Conservation (phyloP, 2,329 filamentous ascomycete genomes). For the Chaetomium strumarium region DNA sequence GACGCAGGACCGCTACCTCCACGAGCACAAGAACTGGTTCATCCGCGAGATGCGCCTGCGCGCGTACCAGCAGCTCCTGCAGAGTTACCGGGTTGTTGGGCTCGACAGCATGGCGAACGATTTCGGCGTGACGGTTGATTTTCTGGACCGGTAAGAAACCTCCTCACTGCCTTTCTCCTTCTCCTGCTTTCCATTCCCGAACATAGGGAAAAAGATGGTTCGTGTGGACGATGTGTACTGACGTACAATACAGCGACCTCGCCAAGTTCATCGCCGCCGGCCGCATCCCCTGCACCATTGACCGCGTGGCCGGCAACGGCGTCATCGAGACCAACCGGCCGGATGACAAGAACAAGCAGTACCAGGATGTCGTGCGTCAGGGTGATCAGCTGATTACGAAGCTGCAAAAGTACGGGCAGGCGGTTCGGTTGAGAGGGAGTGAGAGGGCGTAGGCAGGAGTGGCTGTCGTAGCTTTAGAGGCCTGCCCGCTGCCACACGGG, state of each 20-base stretch:
- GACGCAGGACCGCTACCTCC: slow-evolving; percentile 87
- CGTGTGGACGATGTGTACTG: neutral
- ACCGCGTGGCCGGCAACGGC: slow-evolving; percentile 91
- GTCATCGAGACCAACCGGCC: slow-evolving; percentile 97
- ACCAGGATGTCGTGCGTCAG: slow-evolving; percentile 95
- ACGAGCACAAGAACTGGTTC: slow-evolving; percentile 95
- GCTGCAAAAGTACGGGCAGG: slow-evolving; percentile 97
- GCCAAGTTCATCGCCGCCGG: slow-evolving; percentile 95
- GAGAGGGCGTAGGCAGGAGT: slow-evolving; percentile 64
- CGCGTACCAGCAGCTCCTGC: slow-evolving; percentile 92
- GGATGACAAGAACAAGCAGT: slow-evolving; percentile 99
- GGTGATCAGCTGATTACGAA: slow-evolving; percentile 98
- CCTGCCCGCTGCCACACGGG: too few species aligned
- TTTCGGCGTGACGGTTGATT: slow-evolving; percentile 95
- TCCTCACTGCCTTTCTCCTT: neutral
- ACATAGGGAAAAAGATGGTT: neutral
- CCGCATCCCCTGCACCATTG: slow-evolving; percentile 93
- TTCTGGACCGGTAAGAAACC: slow-evolving; percentile 73
- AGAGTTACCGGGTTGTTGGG: slow-evolving; percentile 96
- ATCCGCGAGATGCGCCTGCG: slow-evolving; percentile 96
- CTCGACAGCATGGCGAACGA: slow-evolving; percentile 94
- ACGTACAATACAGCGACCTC: slow-evolving; percentile 61
- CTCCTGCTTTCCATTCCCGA: neutral
- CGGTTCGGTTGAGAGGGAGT: slow-evolving; percentile 87
- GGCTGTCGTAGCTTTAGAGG: neutral